Conservation (phyloP, 2,329 filamentous ascomycete species). For the Aspergillus uvarum region DNA sequence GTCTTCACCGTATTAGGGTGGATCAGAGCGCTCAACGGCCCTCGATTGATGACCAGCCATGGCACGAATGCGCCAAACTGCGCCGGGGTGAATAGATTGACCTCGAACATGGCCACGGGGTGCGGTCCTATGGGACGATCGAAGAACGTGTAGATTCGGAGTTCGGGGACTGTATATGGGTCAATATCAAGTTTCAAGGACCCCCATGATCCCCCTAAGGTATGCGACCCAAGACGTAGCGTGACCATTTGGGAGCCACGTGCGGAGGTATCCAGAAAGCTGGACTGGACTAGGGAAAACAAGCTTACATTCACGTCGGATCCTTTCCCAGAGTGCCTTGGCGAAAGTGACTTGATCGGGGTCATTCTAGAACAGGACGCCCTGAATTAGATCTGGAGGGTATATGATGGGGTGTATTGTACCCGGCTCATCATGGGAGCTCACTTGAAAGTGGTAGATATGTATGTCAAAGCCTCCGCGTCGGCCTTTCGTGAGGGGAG, state of each 20-base stretch:
- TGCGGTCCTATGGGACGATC: constrained; percentile 79
- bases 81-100: constrained; percentile 79
- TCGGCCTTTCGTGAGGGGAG: constrained; percentile 64
- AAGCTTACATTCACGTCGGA: constrained; percentile 71
- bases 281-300: neutral
- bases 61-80: constrained; percentile 88
- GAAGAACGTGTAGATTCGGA: constrained; percentile 77
- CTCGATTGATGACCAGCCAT: constrained; percentile 80
- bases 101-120: constrained; percentile 85
- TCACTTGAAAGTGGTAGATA: constrained; percentile 71
- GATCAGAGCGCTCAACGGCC: constrained; percentile 73
- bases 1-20: constrained; percentile 70
- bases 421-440: neutral
- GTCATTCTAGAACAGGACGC: constrained; percentile 48
- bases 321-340: constrained; percentile 70
- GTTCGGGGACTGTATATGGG: constrained; percentile 67
- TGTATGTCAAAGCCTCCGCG: constrained; percentile 82
- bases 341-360: constrained; percentile 66
- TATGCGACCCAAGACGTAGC: neutral
- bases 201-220: neutral
- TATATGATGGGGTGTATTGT: neutral
- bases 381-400: neutral
- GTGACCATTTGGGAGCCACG: neutral
- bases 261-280: neutral
- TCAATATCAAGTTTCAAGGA: neutral